Base-by-base conservation (phyloP, 1,284 basidiomycete genomes). In the Ceratobasidium sp. region DNA sequence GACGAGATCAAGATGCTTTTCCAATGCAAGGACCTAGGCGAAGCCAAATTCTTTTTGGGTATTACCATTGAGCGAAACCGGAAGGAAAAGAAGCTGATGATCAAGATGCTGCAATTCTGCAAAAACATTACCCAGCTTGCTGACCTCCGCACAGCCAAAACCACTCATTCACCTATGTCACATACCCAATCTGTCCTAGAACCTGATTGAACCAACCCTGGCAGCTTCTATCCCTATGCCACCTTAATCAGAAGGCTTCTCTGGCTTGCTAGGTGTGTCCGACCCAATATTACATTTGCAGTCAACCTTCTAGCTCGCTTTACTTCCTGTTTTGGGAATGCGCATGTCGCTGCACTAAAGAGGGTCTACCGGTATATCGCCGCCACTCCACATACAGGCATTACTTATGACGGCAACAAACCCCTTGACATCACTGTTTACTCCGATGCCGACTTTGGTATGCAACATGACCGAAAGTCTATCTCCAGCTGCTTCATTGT, bases 11-110 rank as follows among this genome's bases (percentile, higher is more conserved):
- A 8, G 37, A 19, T 3, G 14, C 19, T 27, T 1, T 63, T 63
- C 19, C 41, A 63, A n/a, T 41, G 22, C 61, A 78, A 77, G 54
- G 68, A 71, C 41, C 46, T 77, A 8, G 75, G 76, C 39, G 27
- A 66, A 5, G 65, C 75, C 11, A 54, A 76, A 41, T 75, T 61
- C 51, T 69, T 77, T 61, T 48, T 75, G 1, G 75, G 75, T 29
- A 77, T 76, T 13, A 65, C 74, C 39, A 39, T 76, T 27, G 34
- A 48, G 9, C 39, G 74, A 0, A 27, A 59, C 8, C 5, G 22
- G 9, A 13, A 65, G 22, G 37, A 74, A 5, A 14, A 61, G 0
- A 64, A 75, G 54, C 56, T 66, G 29, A 62, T 76, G 31, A 61
- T 41, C 0, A 74, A 75, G n/a, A 39, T 34, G 1, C 43, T 27